Evolutionary conservation across 1,139 yeast species (phyloP).

Genomic region (Debaryomyces psychrophilus): DNA sequence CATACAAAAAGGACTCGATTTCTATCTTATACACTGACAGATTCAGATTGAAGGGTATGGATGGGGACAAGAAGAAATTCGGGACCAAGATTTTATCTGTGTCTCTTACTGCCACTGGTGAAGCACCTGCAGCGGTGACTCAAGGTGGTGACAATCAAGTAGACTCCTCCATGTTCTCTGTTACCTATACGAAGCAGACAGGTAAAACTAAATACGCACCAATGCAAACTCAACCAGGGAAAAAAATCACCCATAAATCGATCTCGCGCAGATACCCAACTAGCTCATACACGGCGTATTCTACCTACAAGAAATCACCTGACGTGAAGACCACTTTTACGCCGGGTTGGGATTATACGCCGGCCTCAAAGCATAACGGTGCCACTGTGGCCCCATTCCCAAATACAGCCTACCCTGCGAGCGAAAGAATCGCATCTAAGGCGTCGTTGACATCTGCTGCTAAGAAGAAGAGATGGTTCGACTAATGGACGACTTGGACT

Average conservation of each 20-base stretch:
- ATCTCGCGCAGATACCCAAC: slow-evolving; percentile 63
- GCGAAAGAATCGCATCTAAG: slow-evolving; percentile 40
- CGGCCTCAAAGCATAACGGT: slow-evolving; percentile 62
- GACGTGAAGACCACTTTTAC: slow-evolving; percentile 65
- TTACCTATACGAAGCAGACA: slow-evolving; percentile 75
- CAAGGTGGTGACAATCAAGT: slow-evolving; percentile 24
- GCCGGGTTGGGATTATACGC: slow-evolving; percentile 80
- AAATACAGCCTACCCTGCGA: slow-evolving; percentile 48
- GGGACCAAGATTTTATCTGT: slow-evolving; percentile 12
- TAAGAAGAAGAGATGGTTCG: slow-evolving; percentile 43
- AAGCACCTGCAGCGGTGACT: slow-evolving; percentile 31
- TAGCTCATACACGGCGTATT: slow-evolving; percentile 62
- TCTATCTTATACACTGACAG: slow-evolving; percentile 76
- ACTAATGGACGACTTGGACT: slow-evolving; percentile 10
- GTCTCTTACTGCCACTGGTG: slow-evolving; percentile 32
- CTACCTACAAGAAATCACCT: slow-evolving; percentile 47
- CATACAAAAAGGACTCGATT: slow-evolving; percentile 40
- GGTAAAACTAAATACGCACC: slow-evolving; percentile 81
- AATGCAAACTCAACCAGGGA: slow-evolving; percentile 85
- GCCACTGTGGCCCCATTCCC: slow-evolving; percentile 74
- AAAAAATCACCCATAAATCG: slow-evolving; percentile 63
- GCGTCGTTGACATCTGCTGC: slow-evolving; percentile 44
- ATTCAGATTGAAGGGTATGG: slow-evolving; percentile 69
- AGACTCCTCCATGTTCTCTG: slow-evolving; percentile 37
- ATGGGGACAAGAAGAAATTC: slow-evolving; percentile 52